These are phyloP conservation scores for Hemileia vastatrix DNA, from an alignment of 1,284 basidiomycete genomes.

Conservation along the genomic window DNA sequence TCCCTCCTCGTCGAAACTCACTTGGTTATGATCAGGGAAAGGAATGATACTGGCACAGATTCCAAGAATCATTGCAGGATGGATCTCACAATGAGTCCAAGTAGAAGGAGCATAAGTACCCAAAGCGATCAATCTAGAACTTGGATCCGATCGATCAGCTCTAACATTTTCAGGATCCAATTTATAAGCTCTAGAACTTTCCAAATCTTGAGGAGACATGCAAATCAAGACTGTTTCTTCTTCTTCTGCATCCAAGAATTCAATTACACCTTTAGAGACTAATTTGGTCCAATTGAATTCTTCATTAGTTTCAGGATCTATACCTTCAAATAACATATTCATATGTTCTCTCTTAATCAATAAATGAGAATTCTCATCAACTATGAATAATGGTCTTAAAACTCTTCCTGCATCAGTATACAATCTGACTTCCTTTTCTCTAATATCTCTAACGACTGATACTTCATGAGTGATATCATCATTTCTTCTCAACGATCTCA, in stretches of 20 bases:
- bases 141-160: slow-evolving; percentile 29
- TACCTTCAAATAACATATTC: slow-evolving; percentile 53
- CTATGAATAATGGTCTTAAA: slow-evolving; percentile 90
- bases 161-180: slow-evolving; percentile 50
- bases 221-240: slow-evolving; percentile 99
- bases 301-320: slow-evolving; percentile 48
- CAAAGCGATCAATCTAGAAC: slow-evolving; percentile 53
- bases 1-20: slow-evolving; percentile 48
- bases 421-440: slow-evolving; percentile 83
- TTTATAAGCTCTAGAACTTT: slow-evolving; percentile 57
- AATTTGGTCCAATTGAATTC: slow-evolving; percentile 75
- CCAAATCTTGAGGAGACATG: slow-evolving; percentile 92
- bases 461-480: slow-evolving; percentile 94
- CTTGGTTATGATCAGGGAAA: slow-evolving; percentile 98
- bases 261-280: slow-evolving; percentile 76
- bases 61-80: slow-evolving; percentile 96
- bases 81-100: slow-evolving; percentile 98
- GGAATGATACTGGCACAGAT: slow-evolving; percentile 98
- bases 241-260: slow-evolving; percentile 92
- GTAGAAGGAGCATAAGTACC: slow-evolving; percentile 61
- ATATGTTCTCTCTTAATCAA: slow-evolving; percentile 79
- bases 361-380: slow-evolving; percentile 60
- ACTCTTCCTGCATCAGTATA: slow-evolving; percentile 96
- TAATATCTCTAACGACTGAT: slow-evolving; percentile 90
- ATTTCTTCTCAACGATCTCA: slow-evolving; percentile 80